phyloP scores from a whole-genome alignment of 1,284 basidiomycete species.

The Malassezia sp. region DNA sequence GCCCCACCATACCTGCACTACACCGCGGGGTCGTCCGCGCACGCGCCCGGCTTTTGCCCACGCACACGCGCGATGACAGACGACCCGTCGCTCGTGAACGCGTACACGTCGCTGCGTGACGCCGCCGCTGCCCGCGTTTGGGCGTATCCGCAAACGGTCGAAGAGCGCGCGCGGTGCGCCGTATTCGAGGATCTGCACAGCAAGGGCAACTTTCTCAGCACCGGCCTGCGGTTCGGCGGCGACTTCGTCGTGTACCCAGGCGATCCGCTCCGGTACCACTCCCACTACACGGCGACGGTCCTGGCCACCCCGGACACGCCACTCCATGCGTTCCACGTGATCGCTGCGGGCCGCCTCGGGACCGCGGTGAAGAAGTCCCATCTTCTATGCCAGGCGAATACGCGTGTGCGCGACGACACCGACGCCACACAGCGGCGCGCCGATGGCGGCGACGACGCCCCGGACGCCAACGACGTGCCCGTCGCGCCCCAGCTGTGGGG shows the following conservation, averaged over 20 bases:
- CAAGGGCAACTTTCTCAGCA: slow-evolving; percentile 71
- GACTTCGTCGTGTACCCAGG: slow-evolving; percentile 94
- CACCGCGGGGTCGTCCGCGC: slow-evolving; percentile 13
- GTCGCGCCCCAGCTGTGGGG: slow-evolving; percentile 18
- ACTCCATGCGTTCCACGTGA: slow-evolving; percentile 75
- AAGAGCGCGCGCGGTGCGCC: slow-evolving; percentile 62
- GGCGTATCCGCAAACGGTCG: slow-evolving; percentile 59
- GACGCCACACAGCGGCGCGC: slow-evolving; percentile 1
- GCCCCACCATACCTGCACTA: slow-evolving; percentile 21
- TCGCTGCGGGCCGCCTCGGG: slow-evolving; percentile 85
- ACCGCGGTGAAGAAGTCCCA: slow-evolving; percentile 97
- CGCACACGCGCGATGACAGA: background rate
- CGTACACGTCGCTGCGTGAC: slow-evolving; percentile 53
- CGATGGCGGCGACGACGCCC: slow-evolving; percentile 2
- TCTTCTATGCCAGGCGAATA: slow-evolving; percentile 57
- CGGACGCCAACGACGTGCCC: background rate
- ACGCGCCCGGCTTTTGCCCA: slow-evolving; percentile 23
- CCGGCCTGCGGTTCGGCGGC: slow-evolving; percentile 83
- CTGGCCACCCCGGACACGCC: slow-evolving; percentile 56
- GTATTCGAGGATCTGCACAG: slow-evolving; percentile 71
- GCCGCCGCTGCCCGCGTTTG: slow-evolving; percentile 63
- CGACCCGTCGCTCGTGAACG: background rate
- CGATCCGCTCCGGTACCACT: slow-evolving; percentile 89
- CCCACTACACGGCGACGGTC: slow-evolving; percentile 82
- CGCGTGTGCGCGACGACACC: slow-evolving; percentile 6